Evolutionary conservation across 495 filamentous ascomycete species (phyloP), one percentile per base, ranked within the genome.

Genomic region (Penicillium macrosclerotiorum): DNA sequence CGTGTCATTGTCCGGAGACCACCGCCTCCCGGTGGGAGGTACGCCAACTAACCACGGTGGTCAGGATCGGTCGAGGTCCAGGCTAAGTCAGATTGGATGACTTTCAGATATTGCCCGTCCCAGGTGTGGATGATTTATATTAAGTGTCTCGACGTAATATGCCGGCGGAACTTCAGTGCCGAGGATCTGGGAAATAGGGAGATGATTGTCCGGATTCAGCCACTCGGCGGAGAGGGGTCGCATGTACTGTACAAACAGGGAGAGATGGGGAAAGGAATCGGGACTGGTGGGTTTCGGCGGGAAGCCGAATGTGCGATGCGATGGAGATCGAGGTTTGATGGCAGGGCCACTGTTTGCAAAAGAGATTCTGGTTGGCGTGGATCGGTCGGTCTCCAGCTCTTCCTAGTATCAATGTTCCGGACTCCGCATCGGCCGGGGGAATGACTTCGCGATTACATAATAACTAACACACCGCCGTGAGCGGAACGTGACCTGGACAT

Each of bases 1-100:
- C 71, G 71, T 42, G 73, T 74, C 75, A 77, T 79, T 42, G 50
- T 73, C 59, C 51, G 54, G 41, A 41, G 50, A 64, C 53, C 55
- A 63, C 58, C 56, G 53, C 65, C 64, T 64, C 64, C 65, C 47
- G 26, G 24, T 33, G 50, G 47, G 37, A 50, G 41, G 35, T n/a
- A 38, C 12, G 8, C 35, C 29, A 17, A 56, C 20, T 18, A 44
- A 33, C n/a, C n/a, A n/a, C n/a, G n/a, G n/a, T n/a, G n/a, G n/a
- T n/a, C n/a, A n/a, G n/a, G n/a, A n/a, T n/a, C n/a, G n/a, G n/a
- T n/a, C n/a, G n/a, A n/a, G n/a, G n/a, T n/a, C n/a, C n/a, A n/a
- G n/a, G n/a, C n/a, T n/a, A n/a, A 13, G 9, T 37, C 5, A 17
- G 17, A 37, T 23, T 37, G 5, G 5, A 22, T 3, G 34, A 37